Conservation (phyloP, 345 rosid genomes). For the Carallia pectinifolia region DNA sequence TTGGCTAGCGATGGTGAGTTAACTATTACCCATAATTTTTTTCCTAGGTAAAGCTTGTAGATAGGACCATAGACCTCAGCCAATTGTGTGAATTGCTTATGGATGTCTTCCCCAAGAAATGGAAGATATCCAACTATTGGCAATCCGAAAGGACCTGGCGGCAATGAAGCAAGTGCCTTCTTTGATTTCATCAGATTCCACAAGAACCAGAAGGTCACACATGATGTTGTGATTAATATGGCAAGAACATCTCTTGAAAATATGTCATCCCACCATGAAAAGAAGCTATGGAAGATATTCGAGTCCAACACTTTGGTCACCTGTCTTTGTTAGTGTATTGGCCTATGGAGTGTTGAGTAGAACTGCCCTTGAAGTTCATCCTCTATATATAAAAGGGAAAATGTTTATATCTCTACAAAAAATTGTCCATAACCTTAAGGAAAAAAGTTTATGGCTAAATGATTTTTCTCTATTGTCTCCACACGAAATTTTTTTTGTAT, state of each 20-base stretch:
- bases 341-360: no score
- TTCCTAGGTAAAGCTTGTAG: slow-evolving; percentile 40
- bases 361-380: no score
- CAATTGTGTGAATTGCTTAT: slow-evolving; percentile 28
- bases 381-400: no score
- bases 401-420: no score
- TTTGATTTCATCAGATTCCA: not conserved
- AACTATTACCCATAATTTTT: slow-evolving; percentile 28
- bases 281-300: not conserved
- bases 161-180: not conserved
- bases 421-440: no score
- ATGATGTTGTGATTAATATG: not conserved
- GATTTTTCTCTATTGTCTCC: no score
- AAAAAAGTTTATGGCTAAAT: no score
- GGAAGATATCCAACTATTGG: slow-evolving; percentile 49
- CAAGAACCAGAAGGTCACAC: not conserved
- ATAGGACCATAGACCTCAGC: slow-evolving; percentile 33
- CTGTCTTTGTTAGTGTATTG: no score
- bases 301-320: not conserved
- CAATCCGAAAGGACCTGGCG: slow-evolving; percentile 40
- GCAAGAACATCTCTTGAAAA: not conserved
- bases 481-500: no score
- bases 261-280: no score
- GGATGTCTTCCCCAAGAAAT: slow-evolving; percentile 32
- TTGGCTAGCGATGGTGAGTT: slow-evolving; percentile 33